A percentile compares a stretch with the other conserved stretches of the same genome.
Evolutionary conservation across 768 basidiomycete genomes (phyloP).

Genomic region (Neoboletus subvelutipes): DNA sequence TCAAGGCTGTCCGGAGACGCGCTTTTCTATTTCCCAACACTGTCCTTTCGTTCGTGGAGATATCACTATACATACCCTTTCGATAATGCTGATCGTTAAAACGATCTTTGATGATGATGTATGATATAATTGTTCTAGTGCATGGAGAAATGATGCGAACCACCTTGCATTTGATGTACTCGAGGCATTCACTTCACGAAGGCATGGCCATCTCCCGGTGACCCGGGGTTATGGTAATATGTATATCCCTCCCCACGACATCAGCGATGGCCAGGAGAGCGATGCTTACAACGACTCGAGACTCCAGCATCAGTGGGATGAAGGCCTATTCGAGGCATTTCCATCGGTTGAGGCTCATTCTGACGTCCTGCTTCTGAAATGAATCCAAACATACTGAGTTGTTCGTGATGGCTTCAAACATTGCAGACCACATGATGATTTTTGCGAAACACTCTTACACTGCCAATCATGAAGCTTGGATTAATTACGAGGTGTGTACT

Average conservation of each 20-base stretch:
- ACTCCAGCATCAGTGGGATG: neutral
- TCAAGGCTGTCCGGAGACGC: neutral
- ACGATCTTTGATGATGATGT: slow-evolving; percentile 2
- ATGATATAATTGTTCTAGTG: slow-evolving; percentile 5
- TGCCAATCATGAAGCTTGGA: slow-evolving; percentile 22
- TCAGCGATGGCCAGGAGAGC: neutral
- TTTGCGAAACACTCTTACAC: slow-evolving; percentile 62
- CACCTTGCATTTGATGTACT: neutral
- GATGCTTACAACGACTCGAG: neutral
- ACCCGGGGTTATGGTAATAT: neutral
- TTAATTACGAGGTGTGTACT: too few species aligned
- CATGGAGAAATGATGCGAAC: neutral
- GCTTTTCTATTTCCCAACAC: neutral
- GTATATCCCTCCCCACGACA: neutral
- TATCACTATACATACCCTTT: slow-evolving; percentile 11
- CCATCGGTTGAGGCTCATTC: too few species aligned
- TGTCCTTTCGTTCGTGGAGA: slow-evolving; percentile 9
- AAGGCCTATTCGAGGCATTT: neutral
- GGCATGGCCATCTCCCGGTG: neutral
- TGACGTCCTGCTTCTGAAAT: neutral
- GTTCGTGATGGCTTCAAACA: slow-evolving; percentile 6
- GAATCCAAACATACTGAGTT: neutral
- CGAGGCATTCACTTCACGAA: neutral
- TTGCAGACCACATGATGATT: slow-evolving; percentile 7
- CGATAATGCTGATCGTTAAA: slow-evolving; percentile 10